These are phyloP conservation scores for Citrus trifoliata DNA, from an alignment of 345 rosid species.

Conservation along the genomic window DNA sequence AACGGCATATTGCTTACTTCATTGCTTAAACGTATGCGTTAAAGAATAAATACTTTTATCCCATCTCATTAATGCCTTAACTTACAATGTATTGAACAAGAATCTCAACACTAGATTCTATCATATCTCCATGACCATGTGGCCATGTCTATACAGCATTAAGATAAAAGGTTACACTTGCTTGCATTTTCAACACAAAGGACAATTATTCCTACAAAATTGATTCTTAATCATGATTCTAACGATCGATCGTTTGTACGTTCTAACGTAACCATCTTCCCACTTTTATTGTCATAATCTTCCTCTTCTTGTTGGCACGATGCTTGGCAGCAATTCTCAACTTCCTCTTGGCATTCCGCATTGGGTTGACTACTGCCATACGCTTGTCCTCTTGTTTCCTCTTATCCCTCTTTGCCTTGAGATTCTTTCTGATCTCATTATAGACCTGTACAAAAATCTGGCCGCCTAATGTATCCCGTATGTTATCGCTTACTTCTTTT, in stretches of 20 bases:
- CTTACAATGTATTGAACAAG: too few species aligned
- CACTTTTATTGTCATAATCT: constrained; percentile 63
- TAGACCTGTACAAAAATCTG: constrained; percentile 54
- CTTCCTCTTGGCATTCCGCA: constrained; percentile 83
- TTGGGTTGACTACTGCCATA: constrained; percentile 87
- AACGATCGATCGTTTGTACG: neutral
- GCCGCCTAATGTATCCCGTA: constrained; percentile 52
- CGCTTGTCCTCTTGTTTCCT: constrained; percentile 73
- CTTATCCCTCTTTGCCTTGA: constrained; percentile 68
- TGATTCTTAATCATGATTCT: neutral
- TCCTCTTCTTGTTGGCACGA: constrained; percentile 73
- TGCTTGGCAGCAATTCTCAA: constrained; percentile 70
- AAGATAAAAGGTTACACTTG: too few species aligned
- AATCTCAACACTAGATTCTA: too few species aligned
- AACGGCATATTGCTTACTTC: too few species aligned
- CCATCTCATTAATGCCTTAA: too few species aligned
- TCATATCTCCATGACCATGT: too few species aligned
- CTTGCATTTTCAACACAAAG: neutral
- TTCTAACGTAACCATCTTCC: constrained; percentile 52
- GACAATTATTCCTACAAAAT: neutral
- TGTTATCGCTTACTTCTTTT: constrained; percentile 56
- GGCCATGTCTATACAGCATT: too few species aligned
- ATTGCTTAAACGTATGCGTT: too few species aligned
- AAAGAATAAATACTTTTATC: too few species aligned
- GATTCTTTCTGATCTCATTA: constrained; percentile 54